phyloP scores from a whole-genome alignment of 2,329 filamentous ascomycete genomes.

The Aspergillus phoenicis region DNA sequence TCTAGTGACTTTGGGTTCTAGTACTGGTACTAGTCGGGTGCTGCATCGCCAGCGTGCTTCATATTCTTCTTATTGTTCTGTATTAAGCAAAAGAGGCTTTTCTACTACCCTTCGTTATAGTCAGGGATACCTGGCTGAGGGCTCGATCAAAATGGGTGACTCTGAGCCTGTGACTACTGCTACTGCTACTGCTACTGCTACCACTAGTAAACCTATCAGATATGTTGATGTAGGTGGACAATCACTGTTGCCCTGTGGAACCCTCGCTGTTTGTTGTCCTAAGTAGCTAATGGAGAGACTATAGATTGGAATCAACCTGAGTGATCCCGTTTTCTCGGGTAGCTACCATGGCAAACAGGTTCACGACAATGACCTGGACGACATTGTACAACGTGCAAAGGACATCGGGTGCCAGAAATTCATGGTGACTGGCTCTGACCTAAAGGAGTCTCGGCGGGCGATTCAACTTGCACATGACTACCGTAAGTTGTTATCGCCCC shows the following conservation, averaged over 20 bases:
- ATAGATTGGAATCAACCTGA: conserved; percentile 89
- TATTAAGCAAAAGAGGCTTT: conserved; percentile 12
- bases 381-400: conserved; percentile 75
- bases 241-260: background rate
- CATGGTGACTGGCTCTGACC: conserved; percentile 89
- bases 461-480: conserved; percentile 72
- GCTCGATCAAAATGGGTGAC: conserved; percentile 38
- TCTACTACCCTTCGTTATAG: conserved; percentile 11
- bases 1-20: conserved; percentile 5
- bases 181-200: no score
- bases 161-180: conserved; percentile 9
- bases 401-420: conserved; percentile 83
- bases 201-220: conserved; percentile 35
- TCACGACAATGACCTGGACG: conserved; percentile 50
- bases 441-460: conserved; percentile 75
- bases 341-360: conserved; percentile 76
- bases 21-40: conserved; percentile 4
- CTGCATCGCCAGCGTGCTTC: background rate
- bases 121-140: background rate
- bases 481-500: conserved; percentile 55
- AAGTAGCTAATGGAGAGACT: conserved; percentile 20
- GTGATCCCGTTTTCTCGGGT: conserved; percentile 87
- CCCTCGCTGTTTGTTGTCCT: background rate
- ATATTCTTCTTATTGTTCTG: conserved; percentile 5
- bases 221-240: conserved; percentile 50